A percentile compares a stretch with the other conserved stretches of the same genome.
Evolutionary conservation across 2,329 filamentous ascomycete species (phyloP).

Genomic region (Cytospora schulzeri): DNA sequence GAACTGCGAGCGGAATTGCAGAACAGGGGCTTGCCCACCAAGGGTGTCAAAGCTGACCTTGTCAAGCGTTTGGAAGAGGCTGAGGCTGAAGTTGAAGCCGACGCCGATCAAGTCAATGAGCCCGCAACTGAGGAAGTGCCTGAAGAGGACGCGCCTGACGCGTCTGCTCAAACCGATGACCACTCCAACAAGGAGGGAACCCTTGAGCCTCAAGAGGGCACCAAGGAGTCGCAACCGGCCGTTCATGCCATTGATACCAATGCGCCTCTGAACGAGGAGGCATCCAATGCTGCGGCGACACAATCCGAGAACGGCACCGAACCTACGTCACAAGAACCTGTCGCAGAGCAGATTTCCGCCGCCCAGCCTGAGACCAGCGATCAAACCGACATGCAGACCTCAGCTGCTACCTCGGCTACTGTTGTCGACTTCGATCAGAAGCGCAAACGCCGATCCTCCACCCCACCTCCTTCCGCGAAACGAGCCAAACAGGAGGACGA

Average conservation of each 20-base stretch:
- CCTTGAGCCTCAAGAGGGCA: slow-evolving; percentile 20
- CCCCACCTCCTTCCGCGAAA: slow-evolving; percentile 57
- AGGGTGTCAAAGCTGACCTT: slow-evolving; percentile 72
- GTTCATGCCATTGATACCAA: neutral
- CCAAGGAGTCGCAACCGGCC: slow-evolving; percentile 9
- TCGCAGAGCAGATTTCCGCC: slow-evolving; percentile 9
- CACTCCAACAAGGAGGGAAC: slow-evolving; percentile 31
- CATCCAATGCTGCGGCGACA: neutral
- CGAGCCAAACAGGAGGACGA: slow-evolving; percentile 49
- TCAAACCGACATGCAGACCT: slow-evolving; percentile 16
- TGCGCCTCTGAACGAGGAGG: slow-evolving; percentile 16
- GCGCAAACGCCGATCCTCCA: slow-evolving; percentile 67
- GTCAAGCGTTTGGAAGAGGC: slow-evolving; percentile 62
- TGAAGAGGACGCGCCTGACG: slow-evolving; percentile 22
- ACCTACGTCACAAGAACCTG: slow-evolving; percentile 32
- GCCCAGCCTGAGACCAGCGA: slow-evolving; percentile 4
- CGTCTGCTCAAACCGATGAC: slow-evolving; percentile 11
- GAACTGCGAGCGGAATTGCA: slow-evolving; percentile 77
- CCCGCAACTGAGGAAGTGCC: slow-evolving; percentile 28
- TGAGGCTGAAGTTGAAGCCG: slow-evolving; percentile 34
- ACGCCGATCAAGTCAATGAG: slow-evolving; percentile 27
- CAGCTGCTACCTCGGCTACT: slow-evolving; percentile 36
- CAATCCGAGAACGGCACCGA: neutral
- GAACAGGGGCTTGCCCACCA: slow-evolving; percentile 66
- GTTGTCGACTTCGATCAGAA: slow-evolving; percentile 47